Evolutionary conservation across 1,139 yeast genomes (phyloP).

Genomic region (Taiozyma sp.): DNA sequence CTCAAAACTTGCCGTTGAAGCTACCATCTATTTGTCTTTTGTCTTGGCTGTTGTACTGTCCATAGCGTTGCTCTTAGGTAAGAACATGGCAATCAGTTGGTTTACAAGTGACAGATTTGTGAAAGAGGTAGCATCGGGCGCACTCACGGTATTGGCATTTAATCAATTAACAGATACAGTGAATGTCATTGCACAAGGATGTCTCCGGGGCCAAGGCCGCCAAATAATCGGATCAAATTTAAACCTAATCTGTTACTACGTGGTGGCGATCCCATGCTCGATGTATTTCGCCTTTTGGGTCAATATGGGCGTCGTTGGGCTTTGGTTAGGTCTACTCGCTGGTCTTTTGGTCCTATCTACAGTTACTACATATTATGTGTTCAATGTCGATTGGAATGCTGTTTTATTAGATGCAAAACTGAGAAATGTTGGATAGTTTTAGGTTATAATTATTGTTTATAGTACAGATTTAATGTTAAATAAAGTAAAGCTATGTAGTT

Average conservation of each 20-base stretch:
- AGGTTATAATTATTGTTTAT: neutral
- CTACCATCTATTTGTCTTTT: slow-evolving; percentile 27
- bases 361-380: slow-evolving; percentile 42
- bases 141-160: slow-evolving; percentile 48
- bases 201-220: slow-evolving; percentile 64
- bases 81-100: slow-evolving; percentile 22
- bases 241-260: slow-evolving; percentile 52
- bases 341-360: slow-evolving; percentile 49
- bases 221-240: slow-evolving; percentile 61
- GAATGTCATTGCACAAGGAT: slow-evolving; percentile 55
- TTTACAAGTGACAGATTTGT: slow-evolving; percentile 34
- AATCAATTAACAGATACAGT: slow-evolving; percentile 54
- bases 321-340: slow-evolving; percentile 62
- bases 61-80: slow-evolving; percentile 24
- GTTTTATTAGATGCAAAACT: slow-evolving; percentile 49
- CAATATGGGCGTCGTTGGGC: slow-evolving; percentile 51
- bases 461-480: neutral
- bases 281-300: slow-evolving; percentile 46
- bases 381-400: slow-evolving; percentile 49
- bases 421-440: slow-evolving; percentile 3
- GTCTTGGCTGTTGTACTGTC: slow-evolving; percentile 29
- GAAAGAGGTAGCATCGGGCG: slow-evolving; percentile 41
- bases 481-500: neutral
- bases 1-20: slow-evolving; percentile 28
- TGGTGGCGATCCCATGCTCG: slow-evolving; percentile 56